These are phyloP conservation scores for Cephaloascus albidus DNA, from an alignment of 805 yeast species.

Conservation along the genomic window DNA sequence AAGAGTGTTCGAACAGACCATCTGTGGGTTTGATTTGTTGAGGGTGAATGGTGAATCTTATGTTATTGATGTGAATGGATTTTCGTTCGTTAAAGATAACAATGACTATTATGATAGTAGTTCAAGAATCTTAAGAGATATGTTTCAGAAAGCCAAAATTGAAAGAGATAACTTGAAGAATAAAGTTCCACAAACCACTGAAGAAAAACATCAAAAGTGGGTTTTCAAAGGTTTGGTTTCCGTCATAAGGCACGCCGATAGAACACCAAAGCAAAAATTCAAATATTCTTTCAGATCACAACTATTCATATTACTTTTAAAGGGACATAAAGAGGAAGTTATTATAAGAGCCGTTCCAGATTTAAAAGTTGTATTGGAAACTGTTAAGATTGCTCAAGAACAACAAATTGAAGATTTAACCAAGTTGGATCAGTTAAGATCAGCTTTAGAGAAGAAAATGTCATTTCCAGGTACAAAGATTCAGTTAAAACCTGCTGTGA, in stretches of 20 bases:
- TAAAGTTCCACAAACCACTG: constrained; percentile 24
- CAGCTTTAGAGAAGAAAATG: constrained; percentile 83
- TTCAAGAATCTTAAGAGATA: constrained; percentile 64
- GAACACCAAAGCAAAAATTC: constrained; percentile 97
- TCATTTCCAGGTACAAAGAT: constrained; percentile 93
- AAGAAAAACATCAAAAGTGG: constrained; percentile 84
- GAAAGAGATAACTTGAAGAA: constrained; percentile 28
- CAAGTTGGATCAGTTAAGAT: constrained; percentile 66
- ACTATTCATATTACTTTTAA: constrained; percentile 73
- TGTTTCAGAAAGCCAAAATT: constrained; percentile 51
- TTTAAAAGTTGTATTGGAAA: constrained; percentile 73
- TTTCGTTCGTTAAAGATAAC: constrained; percentile 94
- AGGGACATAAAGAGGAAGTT: constrained; percentile 94
- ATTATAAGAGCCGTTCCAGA: constrained; percentile 87
- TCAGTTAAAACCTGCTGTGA: constrained; percentile 84
- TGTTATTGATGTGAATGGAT: constrained; percentile 97
- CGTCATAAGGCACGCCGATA: constrained; percentile 93
- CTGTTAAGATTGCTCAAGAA: constrained; percentile 74
- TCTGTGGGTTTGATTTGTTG: constrained; percentile 92
- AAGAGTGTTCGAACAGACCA: constrained; percentile 75
- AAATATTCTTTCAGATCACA: constrained; percentile 90
- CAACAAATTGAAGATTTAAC: constrained; percentile 71
- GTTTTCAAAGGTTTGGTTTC: constrained; percentile 87
- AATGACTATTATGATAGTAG: constrained; percentile 76
- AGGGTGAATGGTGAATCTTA: constrained; percentile 83